Conservation (phyloP, 371 early-diverging fungal species). For the Mortierella sp. region DNA sequence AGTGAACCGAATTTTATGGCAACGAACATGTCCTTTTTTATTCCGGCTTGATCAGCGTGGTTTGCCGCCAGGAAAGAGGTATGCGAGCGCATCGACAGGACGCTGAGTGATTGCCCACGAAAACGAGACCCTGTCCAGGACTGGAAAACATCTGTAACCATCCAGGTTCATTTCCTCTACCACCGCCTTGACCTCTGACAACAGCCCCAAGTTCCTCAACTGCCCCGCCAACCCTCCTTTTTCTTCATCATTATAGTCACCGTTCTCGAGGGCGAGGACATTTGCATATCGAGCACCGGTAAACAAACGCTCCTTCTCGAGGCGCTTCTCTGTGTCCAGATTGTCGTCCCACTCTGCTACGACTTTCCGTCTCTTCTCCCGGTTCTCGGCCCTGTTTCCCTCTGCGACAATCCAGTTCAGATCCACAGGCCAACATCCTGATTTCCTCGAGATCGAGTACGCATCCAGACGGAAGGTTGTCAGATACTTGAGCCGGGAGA, state of each 20-base stretch:
- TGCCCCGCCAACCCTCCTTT: not conserved
- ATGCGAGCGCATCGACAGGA: not conserved
- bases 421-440: conserved; percentile 2
- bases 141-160: not conserved
- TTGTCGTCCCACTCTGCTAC: not conserved
- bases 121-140: not conserved
- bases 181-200: not conserved
- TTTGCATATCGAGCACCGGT: not conserved
- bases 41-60: not conserved
- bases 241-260: not conserved
- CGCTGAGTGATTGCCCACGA: not conserved
- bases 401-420: not conserved
- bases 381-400: not conserved
- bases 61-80: not conserved
- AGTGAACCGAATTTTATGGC: not conserved
- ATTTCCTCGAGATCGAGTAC: not conserved
- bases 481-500: not conserved
- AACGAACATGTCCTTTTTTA: not conserved
- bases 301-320: not conserved
- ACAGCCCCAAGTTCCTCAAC: not conserved
- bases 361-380: not conserved
- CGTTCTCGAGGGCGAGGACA: not conserved
- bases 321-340: not conserved
- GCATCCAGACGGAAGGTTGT: not conserved
- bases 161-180: not conserved